Evolutionary conservation across 1,284 basidiomycete genomes (phyloP), one percentile per base, ranked within the genome.

Genomic region (Tilletia horrida): DNA sequence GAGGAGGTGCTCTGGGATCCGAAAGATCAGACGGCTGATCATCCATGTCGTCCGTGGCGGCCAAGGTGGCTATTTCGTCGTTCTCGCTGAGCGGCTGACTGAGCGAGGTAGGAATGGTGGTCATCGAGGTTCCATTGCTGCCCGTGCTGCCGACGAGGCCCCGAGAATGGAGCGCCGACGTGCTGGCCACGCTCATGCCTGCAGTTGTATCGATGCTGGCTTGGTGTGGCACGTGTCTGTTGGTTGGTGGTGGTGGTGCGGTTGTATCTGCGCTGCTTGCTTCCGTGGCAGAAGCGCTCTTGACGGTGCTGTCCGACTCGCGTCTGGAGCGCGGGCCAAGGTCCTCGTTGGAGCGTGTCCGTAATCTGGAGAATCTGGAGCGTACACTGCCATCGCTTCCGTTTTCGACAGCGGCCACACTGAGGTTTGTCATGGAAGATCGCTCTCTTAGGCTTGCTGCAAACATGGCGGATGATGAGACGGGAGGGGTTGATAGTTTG

Each of bases 371-470:
- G 9, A 21, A 14, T 14, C 48, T 23, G 27, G 23, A 23, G 2
- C 55, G 27, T 14, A 29, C 29, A 31, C 55, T 29, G 55, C 55
- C 55, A 18, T 14, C 16, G 14, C 55, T 14, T 3, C 16, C 55
- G 35, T 35, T 59, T 18, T 59, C 55, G 55, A 29, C 55, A 6
- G 55, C 27, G 9, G 27, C n/a, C 3, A 18, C 18, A 29, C 55
- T 59, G 27, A 59, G 16, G 35, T 59, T 59, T 8, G 55, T 29
- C 29, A 59, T 14, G 8, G 55, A 59, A 27, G 55, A 25, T 18
- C 55, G 55, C 55, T 59, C 55, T 13, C 55, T 25, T 27, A 59
- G 29, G 29, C 21, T 59, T 25, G 55, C 55, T 6, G 55, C 55
- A 40, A 59, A 59, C 3, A 40, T n/a, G 27, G 27, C 55, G 8